Evolutionary conservation across 768 basidiomycete species (phyloP).

Genomic region (Sistotremastrum suecicum): DNA sequence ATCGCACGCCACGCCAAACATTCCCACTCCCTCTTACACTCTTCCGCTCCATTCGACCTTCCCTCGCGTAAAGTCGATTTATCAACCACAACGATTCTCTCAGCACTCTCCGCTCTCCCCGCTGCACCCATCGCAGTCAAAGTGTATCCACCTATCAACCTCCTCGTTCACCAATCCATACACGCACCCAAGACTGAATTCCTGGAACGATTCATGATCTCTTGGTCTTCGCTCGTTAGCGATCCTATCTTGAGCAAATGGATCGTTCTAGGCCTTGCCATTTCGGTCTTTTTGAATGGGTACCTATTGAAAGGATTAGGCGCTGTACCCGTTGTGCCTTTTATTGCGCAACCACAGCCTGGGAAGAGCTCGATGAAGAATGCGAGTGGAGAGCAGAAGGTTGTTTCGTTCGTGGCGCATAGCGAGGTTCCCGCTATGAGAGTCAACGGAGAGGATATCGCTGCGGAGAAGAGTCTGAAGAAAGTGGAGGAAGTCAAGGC

Average conservation of each 20-base stretch:
- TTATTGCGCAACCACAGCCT: background rate
- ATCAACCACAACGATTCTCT: constrained; percentile 41
- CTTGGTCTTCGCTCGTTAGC: constrained; percentile 83
- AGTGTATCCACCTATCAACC: constrained; percentile 43
- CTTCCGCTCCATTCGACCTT: constrained; percentile 10
- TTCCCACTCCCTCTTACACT: constrained; percentile 10
- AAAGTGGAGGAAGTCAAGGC: background rate
- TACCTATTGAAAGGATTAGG: constrained; percentile 83
- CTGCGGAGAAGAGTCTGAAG: background rate
- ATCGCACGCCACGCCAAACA: constrained; percentile 29
- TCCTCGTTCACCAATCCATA: constrained; percentile 28
- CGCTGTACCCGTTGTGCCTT: constrained; percentile 25
- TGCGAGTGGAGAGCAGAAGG: background rate
- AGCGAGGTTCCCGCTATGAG: no score
- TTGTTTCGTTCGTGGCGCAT: background rate
- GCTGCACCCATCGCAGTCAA: constrained; percentile 29
- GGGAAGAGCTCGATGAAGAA: background rate
- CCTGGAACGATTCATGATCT: constrained; percentile 77
- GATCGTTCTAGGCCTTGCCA: constrained; percentile 78
- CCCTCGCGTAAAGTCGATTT: constrained; percentile 52
- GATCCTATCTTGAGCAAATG: constrained; percentile 92
- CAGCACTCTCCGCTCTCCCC: constrained; percentile 24
- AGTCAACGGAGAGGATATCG: background rate
- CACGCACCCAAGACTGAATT: constrained; percentile 29
- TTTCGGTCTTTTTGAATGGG: constrained; percentile 83